Conservation (phyloP, 306 rosid genomes). For the Trichosanthes truncata region DNA sequence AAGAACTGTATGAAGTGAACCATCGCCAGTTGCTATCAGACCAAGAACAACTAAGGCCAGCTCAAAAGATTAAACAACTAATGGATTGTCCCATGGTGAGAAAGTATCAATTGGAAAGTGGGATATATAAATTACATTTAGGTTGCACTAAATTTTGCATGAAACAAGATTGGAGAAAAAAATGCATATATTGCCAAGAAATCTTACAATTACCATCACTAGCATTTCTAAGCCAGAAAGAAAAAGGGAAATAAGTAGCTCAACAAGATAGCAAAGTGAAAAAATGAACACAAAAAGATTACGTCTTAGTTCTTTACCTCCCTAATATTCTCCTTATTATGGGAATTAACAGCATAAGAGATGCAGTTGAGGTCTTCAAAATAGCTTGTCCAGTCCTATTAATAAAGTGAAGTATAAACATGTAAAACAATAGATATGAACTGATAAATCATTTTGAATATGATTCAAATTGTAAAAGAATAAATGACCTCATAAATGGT, state of each 20-base stretch:
- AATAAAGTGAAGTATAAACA: not conserved
- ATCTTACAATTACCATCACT: not conserved
- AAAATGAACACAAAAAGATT: conserved; percentile 9
- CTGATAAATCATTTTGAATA: not conserved
- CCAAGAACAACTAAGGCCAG: not conserved
- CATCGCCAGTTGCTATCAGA: not conserved
- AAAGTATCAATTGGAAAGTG: not conserved
- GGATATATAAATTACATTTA: not conserved
- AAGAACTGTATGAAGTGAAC: conserved; percentile 41
- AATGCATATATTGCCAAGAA: not conserved
- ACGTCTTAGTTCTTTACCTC: conserved; percentile 39
- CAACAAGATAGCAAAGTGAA: not conserved
- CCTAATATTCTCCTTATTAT: conserved; percentile 58
- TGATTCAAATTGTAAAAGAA: not conserved
- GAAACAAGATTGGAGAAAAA: not conserved
- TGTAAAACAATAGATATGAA: not conserved
- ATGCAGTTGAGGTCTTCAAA: conserved; percentile 38
- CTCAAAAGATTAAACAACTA: not conserved
- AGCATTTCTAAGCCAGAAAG: not conserved
- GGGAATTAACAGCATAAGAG: conserved; percentile 69
- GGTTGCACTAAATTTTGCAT: not conserved
- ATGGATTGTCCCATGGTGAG: not conserved
- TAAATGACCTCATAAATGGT: not conserved
- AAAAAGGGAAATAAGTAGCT: not conserved
- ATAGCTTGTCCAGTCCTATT: conserved; percentile 58